A percentile compares a stretch with the other conserved stretches of the same genome.
phyloP scores from a whole-genome alignment of 2,329 filamentous ascomycete genomes.

The Chaetomium olivaceum region DNA sequence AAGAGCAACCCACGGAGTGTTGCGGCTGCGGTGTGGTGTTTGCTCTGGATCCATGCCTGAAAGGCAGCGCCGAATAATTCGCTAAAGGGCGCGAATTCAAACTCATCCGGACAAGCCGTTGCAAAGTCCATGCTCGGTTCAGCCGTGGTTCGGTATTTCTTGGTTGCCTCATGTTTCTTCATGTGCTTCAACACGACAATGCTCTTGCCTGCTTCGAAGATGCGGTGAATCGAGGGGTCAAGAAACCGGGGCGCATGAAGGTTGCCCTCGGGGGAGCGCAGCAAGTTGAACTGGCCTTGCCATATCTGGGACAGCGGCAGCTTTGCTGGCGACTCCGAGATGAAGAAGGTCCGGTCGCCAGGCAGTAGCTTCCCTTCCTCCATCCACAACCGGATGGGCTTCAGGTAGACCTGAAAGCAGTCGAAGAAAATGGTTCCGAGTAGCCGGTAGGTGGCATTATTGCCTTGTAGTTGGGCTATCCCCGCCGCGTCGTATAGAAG shows the following conservation, averaged over 20 bases:
- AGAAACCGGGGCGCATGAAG: conserved; percentile 76
- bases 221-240: conserved; percentile 64
- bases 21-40: conserved; percentile 68
- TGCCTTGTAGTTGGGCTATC: conserved; percentile 68
- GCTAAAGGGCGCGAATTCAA: conserved; percentile 65
- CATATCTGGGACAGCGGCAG: conserved; percentile 68
- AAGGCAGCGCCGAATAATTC: conserved; percentile 74
- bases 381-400: conserved; percentile 82
- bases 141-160: conserved; percentile 36
- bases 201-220: conserved; percentile 87
- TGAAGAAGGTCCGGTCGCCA: conserved; percentile 73
- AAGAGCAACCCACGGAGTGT: conserved; percentile 68
- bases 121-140: conserved; percentile 56
- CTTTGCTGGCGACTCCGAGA: conserved; percentile 59
- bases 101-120: conserved; percentile 51
- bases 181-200: conserved; percentile 79
- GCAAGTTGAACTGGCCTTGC: conserved; percentile 72
- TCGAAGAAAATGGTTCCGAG: conserved; percentile 73
- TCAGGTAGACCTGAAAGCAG: conserved; percentile 79
- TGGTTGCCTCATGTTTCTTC: conserved; percentile 50
- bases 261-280: conserved; percentile 57
- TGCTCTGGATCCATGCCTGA: conserved; percentile 72
- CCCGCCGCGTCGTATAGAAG: conserved; percentile 71
- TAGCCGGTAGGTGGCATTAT: conserved; percentile 60
- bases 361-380: conserved; percentile 69